Evolutionary conservation across 306 rosid species (phyloP), one percentile per base, ranked within the genome.

Genomic region (Pterocarpus santalinus): DNA sequence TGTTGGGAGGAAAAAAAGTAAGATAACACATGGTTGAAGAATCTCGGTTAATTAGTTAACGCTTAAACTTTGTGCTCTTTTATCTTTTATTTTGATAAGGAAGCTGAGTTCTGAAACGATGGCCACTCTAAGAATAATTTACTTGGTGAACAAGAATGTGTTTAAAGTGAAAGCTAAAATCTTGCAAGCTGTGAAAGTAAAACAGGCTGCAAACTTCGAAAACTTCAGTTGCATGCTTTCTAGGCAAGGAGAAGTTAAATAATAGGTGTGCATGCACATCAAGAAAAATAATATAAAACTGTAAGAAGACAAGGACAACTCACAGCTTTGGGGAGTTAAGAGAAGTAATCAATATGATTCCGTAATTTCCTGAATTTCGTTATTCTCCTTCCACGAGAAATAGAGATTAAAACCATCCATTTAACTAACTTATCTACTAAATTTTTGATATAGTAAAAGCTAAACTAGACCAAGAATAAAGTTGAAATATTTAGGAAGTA

Each of bases 1-100:
- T 36, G 34, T 14, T 53, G 70, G 33, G 68, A 4, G 57, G 5
- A 32, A 4, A 61, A 61, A 65, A 69, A 30, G 2, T 36, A 16
- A 46, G 39, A 2, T 58, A 10, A 69, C 77, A 74, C 71, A 77
- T 72, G 68, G 71, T 76, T 73, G 69, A 66, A 75, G 87, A 85
- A 89, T 85, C 80, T 73, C n/a, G 11, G 52, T 73, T 65, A 38
- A 4, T 38, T 64, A 32, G 1, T 66, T 57, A 16, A 63, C n/a
- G 57, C 33, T 49, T 41, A 3, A 44, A 17, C 15, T 49, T 75
- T 35, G 60, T 36, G 35, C 39, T 61, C 14, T 34, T 55, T 17
- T 62, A 0, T 34, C 16, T 69, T 12, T 6, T 34, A 53, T 65
- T 65, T 32, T 1, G 3, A 3, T 55, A 2, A 55, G 66, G 65